Percentiles rank a stretch among this genome's conserved stretches.
These are phyloP conservation scores for Saturnispora serradocipensis DNA, from an alignment of 805 yeast genomes.

Conservation along the genomic window DNA sequence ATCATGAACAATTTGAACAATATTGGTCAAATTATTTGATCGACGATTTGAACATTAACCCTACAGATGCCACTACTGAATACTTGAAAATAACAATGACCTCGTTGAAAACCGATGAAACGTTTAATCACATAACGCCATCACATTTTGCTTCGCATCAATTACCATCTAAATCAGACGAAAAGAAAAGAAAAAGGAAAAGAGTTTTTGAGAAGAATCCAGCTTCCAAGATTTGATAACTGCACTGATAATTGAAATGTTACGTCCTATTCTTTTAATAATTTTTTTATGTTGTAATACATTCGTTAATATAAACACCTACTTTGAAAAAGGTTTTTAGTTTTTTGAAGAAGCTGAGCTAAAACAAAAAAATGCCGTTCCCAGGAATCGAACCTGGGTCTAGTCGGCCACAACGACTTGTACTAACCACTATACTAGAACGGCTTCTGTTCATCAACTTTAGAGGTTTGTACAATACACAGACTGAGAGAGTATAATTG, in stretches of 20 bases:
- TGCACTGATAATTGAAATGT: too few species aligned
- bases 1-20: constrained; percentile 61
- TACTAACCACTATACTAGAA: constrained; percentile 22
- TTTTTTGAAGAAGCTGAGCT: neutral
- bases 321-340: neutral
- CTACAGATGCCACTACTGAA: neutral
- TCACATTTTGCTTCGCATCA: constrained; percentile 9
- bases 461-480: too few species aligned
- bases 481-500: too few species aligned
- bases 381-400: constrained; percentile 23
- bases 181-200: constrained; percentile 6
- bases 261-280: neutral
- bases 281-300: neutral
- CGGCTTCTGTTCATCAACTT: too few species aligned
- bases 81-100: constrained; percentile 31
- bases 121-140: constrained; percentile 41
- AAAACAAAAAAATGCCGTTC: constrained; percentile 15
- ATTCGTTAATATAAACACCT: neutral
- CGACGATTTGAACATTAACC: constrained; percentile 31
- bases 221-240: neutral
- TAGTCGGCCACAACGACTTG: constrained; percentile 21
- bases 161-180: constrained; percentile 5
- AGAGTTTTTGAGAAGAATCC: constrained; percentile 9
- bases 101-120: constrained; percentile 36
- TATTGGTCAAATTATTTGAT: constrained; percentile 59